A percentile compares a stretch with the other conserved stretches of the same genome.
Conservation (phyloP, 805 yeast species). For the Clavispora carvajalis region DNA sequence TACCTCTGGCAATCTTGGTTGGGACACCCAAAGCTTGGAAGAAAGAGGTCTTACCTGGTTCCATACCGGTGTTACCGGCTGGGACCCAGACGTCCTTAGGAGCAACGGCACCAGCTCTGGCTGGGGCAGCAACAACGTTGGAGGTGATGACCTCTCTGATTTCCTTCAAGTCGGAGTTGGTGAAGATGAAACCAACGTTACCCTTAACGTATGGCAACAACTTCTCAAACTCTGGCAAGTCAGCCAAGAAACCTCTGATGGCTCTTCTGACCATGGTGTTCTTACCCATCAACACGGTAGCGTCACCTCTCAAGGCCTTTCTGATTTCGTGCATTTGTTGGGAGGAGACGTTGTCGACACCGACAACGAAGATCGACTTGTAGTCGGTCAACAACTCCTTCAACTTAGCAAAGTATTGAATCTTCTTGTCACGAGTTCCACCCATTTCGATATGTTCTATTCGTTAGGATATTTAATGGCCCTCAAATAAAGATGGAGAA, state of each 20-base stretch:
- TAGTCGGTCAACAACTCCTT: conserved; percentile 92
- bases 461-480: conserved; percentile 89
- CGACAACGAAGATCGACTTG: conserved; percentile 98
- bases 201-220: conserved; percentile 93
- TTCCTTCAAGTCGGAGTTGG: conserved; percentile 88
- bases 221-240: conserved; percentile 94
- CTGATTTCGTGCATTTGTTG: conserved; percentile 99
- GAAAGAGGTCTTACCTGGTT: conserved; percentile 99
- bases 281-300: conserved; percentile 98
- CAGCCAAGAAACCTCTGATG: conserved; percentile 89
- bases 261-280: conserved; percentile 99
- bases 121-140: conserved; percentile 99
- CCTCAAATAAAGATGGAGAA: conserved; percentile 23
- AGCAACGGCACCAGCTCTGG: conserved; percentile 99
- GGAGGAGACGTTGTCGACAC: conserved; percentile 99
- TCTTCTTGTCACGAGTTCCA: conserved; percentile 98
- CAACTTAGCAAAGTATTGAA: conserved; percentile 90
- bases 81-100: conserved; percentile 97
- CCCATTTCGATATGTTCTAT: conserved; percentile 85
- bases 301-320: conserved; percentile 91
- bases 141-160: conserved; percentile 82
- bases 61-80: conserved; percentile 99
- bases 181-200: conserved; percentile 99
- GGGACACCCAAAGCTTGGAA: conserved; percentile 99
- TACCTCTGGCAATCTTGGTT: conserved; percentile 99